Base-by-base conservation (phyloP, 306 rosid genomes). In the Quercus rubra region DNA sequence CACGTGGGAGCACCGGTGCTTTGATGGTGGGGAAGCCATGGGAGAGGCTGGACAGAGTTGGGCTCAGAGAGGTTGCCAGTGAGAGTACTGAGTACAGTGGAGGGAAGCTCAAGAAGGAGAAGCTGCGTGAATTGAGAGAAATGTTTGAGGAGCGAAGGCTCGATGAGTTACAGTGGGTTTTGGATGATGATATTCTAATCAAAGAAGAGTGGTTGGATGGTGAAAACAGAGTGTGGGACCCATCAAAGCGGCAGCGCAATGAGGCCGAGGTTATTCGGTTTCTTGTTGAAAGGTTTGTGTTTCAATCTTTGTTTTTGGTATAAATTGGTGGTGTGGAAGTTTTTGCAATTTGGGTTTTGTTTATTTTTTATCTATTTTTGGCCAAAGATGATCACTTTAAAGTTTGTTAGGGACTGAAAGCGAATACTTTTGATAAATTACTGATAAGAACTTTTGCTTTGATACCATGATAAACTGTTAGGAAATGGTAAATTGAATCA, bases 271-370 rank as follows among this genome's bases (percentile, higher is more conserved):
- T 80, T 77, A 84, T 94, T 51, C 83, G 81, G 75, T 92, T 92
- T 84, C 99, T 94, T 55, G 97, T 92, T 69, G 84, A 92, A 17
- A 94, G 99, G 99, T 94, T 85, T 58, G 93, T 82, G 25, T 79
- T 67, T 80, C 67, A 38, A 75, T 58, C 70, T 46, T 41, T 41
- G 9, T 38, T 57, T 68, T 77, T 12, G 38, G 66, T 21, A 5
- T 10, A 31, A 19, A 43, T 68, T 35, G 59, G 35, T 6, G 33
- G 54, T 21, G 55, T 46, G 41, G n/a, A 41, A 9, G 21, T 68
- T 69, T 67, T 41, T 78, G n/a, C 64, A 8, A 52, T 23, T 55
- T 14, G 67, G 71, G 66, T 20, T 69, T 77, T 76, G 56, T 18
- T 4, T 51, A 54, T 33, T 41, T 21, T 13, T 49, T 49, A 13